phyloP scores from a whole-genome alignment of 805 yeast species.

The Tetrapisispora nanseiensis region DNA sequence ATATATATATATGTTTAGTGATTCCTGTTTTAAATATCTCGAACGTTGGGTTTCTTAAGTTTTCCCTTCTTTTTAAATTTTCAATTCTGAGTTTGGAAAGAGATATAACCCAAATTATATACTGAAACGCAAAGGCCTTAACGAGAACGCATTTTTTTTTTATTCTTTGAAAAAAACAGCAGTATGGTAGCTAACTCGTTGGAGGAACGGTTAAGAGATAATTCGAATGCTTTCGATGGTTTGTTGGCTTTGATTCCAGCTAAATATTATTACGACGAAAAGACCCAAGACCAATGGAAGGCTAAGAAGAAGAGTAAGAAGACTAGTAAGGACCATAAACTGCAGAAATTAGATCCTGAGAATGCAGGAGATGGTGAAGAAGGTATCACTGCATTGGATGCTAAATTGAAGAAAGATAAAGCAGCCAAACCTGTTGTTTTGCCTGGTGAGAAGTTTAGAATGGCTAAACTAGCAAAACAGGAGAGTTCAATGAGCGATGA shows the following conservation, averaged over 20 bases:
- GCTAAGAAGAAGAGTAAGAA: slow-evolving; percentile 66
- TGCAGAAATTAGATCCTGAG: slow-evolving; percentile 68
- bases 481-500: slow-evolving; percentile 15
- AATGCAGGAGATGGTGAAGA: slow-evolving; percentile 32
- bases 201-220: slow-evolving; percentile 69
- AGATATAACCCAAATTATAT: too few relatives aligned
- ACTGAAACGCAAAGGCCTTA: too few relatives aligned
- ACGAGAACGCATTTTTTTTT: too few relatives aligned
- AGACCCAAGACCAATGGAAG: slow-evolving; percentile 84
- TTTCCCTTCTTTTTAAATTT: too few relatives aligned
- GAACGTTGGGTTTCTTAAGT: too few relatives aligned
- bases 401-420: slow-evolving; percentile 43
- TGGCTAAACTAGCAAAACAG: slow-evolving; percentile 8
- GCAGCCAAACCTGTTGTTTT: slow-evolving; percentile 39
- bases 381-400: slow-evolving; percentile 49
- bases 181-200: slow-evolving; percentile 33
- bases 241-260: slow-evolving; percentile 87
- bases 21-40: too few relatives aligned
- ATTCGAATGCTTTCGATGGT: slow-evolving; percentile 80
- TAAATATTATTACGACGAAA: slow-evolving; percentile 85
- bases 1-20: too few relatives aligned
- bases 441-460: slow-evolving; percentile 29
- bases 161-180: not conserved
- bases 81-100: too few relatives aligned
- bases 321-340: slow-evolving; percentile 50